phyloP scores from a whole-genome alignment of 2,329 filamentous ascomycete species.

The Fusarium coicis region DNA sequence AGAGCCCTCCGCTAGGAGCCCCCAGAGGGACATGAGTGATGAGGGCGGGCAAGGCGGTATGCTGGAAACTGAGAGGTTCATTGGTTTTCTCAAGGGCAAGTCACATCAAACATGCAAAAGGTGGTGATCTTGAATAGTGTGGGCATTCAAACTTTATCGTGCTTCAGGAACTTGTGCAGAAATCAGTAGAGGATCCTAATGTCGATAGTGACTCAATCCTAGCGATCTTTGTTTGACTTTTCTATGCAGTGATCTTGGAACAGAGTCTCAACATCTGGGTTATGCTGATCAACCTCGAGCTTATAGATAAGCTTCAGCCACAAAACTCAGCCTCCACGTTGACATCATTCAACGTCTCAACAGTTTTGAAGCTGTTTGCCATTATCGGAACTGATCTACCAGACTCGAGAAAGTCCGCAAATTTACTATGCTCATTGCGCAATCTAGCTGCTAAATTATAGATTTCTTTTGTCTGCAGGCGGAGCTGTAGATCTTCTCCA shows the following conservation, averaged over 20 bases:
- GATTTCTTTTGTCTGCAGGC: rapidly evolving
- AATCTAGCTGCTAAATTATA: too few species aligned
- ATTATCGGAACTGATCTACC: neutral
- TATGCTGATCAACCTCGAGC: neutral
- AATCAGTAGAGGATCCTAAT: rapidly evolving
- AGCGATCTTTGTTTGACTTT: rapidly evolving
- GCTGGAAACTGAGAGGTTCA: neutral
- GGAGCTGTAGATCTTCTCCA: neutral
- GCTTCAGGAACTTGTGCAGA: neutral
- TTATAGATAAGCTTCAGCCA: neutral
- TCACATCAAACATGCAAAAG: slow-evolving; percentile 99
- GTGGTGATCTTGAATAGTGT: slow-evolving; percentile 55
- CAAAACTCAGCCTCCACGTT: neutral
- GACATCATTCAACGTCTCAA: neutral
- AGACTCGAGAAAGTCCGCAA: too few species aligned
- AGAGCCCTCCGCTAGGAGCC: neutral
- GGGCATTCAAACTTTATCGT: rapidly evolving
- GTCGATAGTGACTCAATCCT: rapidly evolving
- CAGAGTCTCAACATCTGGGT: too few species aligned
- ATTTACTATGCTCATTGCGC: too few species aligned
- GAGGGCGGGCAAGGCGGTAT: neutral
- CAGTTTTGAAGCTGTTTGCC: neutral
- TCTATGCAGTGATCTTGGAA: neutral
- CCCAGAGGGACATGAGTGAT: neutral
- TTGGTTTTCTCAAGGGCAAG: slow-evolving; percentile 98